Percentiles rank a stretch among this genome's conserved stretches.
phyloP scores from a whole-genome alignment of 106 monocot genomes.

The Dendrobium catenatum region DNA sequence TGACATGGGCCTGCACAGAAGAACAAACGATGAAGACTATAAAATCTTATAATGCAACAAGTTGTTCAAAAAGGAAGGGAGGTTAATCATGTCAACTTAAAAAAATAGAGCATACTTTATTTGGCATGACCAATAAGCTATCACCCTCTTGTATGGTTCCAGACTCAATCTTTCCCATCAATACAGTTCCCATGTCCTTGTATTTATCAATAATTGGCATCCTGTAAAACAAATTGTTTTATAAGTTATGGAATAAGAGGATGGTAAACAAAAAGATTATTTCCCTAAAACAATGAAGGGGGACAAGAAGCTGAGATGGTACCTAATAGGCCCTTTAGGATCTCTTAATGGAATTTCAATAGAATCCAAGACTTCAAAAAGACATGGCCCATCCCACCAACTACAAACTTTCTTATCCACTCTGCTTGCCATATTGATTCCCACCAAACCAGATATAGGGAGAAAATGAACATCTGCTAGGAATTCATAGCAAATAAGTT shows the following conservation, averaged over 20 bases:
- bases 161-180: slow-evolving; percentile 98
- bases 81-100: neutral
- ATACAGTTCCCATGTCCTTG: slow-evolving; percentile 97
- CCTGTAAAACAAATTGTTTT: slow-evolving; percentile 28
- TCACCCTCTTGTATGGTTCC: slow-evolving; percentile 78
- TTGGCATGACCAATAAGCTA: slow-evolving; percentile 87
- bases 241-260: neutral
- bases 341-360: slow-evolving; percentile 87
- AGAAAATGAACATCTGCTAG: slow-evolving; percentile 89
- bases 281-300: neutral
- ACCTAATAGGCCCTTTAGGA: slow-evolving; percentile 82
- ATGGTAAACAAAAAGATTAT: neutral
- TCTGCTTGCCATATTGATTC: slow-evolving; percentile 63
- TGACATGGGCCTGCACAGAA: slow-evolving; percentile 59
- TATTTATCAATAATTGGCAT: slow-evolving; percentile 98
- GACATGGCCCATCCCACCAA: slow-evolving; percentile 91
- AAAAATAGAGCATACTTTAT: slow-evolving; percentile 45
- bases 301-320: neutral
- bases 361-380: slow-evolving; percentile 84
- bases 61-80: neutral
- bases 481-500: slow-evolving; percentile 4
- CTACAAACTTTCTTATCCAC: slow-evolving; percentile 58
- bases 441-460: slow-evolving; percentile 89
- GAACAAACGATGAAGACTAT: neutral
- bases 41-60: neutral